phyloP scores from a whole-genome alignment of 2,329 filamentous ascomycete genomes.

The Fusarium multiceps region DNA sequence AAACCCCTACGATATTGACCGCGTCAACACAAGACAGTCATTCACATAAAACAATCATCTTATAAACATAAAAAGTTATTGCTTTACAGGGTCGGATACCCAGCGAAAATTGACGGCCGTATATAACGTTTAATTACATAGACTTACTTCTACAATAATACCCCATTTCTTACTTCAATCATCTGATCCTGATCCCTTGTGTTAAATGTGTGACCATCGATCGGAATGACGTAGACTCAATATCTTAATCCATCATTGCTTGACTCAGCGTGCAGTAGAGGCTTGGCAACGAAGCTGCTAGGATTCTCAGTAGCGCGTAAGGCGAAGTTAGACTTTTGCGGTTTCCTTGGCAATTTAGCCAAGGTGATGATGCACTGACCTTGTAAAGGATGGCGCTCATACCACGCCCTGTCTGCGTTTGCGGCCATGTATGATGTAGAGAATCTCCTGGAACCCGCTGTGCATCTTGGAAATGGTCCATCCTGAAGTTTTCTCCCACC shows the following conservation, averaged over 20 bases:
- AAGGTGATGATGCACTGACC: not conserved
- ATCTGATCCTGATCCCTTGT: not conserved
- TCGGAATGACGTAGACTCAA: not conserved
- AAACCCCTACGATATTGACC: constrained; percentile 36
- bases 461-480: not conserved
- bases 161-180: not conserved
- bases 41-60: constrained; percentile 21
- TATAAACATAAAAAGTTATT: constrained; percentile 24
- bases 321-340: not conserved
- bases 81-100: constrained; percentile 6
- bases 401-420: not conserved
- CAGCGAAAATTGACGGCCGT: constrained; percentile 4
- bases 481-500: not conserved
- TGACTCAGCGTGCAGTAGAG: not conserved
- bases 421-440: not conserved
- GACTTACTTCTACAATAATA: constrained; percentile 21
- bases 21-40: constrained; percentile 36
- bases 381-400: not conserved
- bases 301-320: not conserved
- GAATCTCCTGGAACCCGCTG: not conserved
- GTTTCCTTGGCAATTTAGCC: not conserved
- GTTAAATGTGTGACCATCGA: not conserved
- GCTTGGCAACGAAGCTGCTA: not conserved
- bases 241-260: not conserved
- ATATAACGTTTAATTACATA: constrained; percentile 26